Evolutionary conservation across 2,329 filamentous ascomycete species (phyloP).

Genomic region (Parastagonospora nodorum): DNA sequence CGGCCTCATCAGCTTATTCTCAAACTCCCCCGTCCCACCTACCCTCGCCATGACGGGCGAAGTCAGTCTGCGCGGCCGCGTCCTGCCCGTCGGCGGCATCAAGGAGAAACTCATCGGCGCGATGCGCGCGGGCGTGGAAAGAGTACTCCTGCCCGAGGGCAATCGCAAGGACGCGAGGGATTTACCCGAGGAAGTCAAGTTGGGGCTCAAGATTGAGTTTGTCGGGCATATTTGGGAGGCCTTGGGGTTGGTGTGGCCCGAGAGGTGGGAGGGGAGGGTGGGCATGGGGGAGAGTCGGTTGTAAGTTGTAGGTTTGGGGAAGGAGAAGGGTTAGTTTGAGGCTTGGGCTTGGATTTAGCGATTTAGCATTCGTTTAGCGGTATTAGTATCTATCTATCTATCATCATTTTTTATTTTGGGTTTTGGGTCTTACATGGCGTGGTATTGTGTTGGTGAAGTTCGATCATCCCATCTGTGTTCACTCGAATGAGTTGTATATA

Average conservation of each 20-base stretch:
- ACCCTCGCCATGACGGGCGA: constrained; percentile 93
- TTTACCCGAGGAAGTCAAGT: constrained; percentile 84
- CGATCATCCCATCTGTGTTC: no score
- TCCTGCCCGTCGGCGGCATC: constrained; percentile 95
- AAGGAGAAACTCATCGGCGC: constrained; percentile 99
- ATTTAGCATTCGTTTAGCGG: no score
- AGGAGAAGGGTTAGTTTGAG: background rate
- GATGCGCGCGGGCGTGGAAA: constrained; percentile 89
- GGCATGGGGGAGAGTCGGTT: constrained; percentile 76
- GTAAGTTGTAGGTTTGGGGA: constrained; percentile 48
- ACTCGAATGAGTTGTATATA: no score
- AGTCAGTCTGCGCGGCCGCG: constrained; percentile 79
- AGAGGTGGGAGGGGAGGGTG: constrained; percentile 74
- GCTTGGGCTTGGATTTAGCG: background rate
- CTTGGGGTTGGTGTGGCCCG: constrained; percentile 88
- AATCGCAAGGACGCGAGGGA: constrained; percentile 94
- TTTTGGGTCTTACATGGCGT: no score
- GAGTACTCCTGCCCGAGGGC: constrained; percentile 82
- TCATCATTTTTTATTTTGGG: no score
- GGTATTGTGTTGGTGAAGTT: no score
- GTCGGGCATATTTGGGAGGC: constrained; percentile 97
- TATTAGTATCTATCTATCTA: no score
- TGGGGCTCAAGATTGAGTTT: constrained; percentile 85
- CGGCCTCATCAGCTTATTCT: constrained; percentile 88
- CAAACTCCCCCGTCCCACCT: constrained; percentile 81